Base-by-base conservation (phyloP, 2,329 filamentous ascomycete species). In the Pestalotiopsis sp. region DNA sequence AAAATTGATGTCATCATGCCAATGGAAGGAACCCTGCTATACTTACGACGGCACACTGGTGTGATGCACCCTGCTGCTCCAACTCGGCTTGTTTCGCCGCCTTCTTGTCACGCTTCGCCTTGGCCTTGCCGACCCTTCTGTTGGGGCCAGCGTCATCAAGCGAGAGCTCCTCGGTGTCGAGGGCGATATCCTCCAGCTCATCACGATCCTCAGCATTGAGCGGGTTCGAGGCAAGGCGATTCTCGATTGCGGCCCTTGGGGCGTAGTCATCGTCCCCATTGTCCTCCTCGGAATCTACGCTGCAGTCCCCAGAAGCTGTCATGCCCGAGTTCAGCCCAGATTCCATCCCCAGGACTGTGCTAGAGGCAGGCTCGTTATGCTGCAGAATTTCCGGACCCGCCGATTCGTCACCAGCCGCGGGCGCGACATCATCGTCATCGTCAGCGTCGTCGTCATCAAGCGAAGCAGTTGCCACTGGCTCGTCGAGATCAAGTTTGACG, bases 111-210 rank as follows among this genome's bases (percentile, higher is more conserved):
- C 83, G 79, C 73, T 85, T 86, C 17, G 83, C 78, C 69, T 85
- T 85, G 13, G 83, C 83, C 71, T 86, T 87, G 39, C 84, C 84
- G 1, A 82, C 67, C 73, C 85, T 87, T 70, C 81, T 83, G 5
- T 72, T 69, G 4, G 64, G 69, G 3, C 60, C 35, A 2, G 67
- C 66, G 9, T 75, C 71, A 6, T 74, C 69, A 14, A 82, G 66
- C 20, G 75, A 71, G 13, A 81, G 67, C 20, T 74, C 72, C 6
- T 73, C 73, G 26, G 73, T 68, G 26, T 71, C 67, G 9, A 64
- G 38, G 4, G 66, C 44, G 9, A 67, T 17, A 4, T 11, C 30
- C 5, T 66, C 48, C 7, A 65, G 5, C 6, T 69, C 22, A 38
- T 67, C 62, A 4, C 67, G 66, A 20, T 73, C 48, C 40, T 64